These are phyloP conservation scores for Cutaneotrichosporon dermatis DNA, from an alignment of 1,284 basidiomycete genomes.

Conservation along the genomic window DNA sequence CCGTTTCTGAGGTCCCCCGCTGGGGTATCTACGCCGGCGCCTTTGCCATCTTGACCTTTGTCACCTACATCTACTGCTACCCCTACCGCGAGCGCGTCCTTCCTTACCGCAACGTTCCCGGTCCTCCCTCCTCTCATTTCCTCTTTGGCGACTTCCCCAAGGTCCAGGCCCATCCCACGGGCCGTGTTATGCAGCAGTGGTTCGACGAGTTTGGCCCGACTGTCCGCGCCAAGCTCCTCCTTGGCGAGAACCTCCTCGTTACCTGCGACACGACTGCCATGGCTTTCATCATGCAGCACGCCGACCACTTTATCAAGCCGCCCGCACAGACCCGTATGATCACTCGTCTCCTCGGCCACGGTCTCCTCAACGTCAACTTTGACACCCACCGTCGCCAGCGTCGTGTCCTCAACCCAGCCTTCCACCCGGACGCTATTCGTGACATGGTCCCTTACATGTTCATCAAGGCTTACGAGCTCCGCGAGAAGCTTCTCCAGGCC, in stretches of 20 bases:
- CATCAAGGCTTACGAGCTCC: slow-evolving; percentile 58
- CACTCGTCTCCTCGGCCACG: slow-evolving; percentile 43
- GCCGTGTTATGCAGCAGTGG: slow-evolving; percentile 18
- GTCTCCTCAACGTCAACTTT: slow-evolving; percentile 47
- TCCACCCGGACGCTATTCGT: slow-evolving; percentile 40
- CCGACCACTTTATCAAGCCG: slow-evolving; percentile 65
- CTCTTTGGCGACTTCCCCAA: slow-evolving; percentile 18
- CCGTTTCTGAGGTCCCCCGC: not conserved
- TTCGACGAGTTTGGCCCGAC: slow-evolving; percentile 20
- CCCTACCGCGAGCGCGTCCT: slow-evolving; percentile 6
- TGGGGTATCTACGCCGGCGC: not conserved
- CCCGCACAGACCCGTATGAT: slow-evolving; percentile 58
- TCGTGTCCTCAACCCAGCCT: slow-evolving; percentile 48
- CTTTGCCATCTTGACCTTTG: slow-evolving; percentile 1
- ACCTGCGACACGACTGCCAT: slow-evolving; percentile 60
- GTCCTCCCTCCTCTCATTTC: not conserved
- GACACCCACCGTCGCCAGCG: slow-evolving; percentile 55
- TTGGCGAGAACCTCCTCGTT: slow-evolving; percentile 36
- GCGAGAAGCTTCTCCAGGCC: slow-evolving; percentile 54
- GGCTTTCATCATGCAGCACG: slow-evolving; percentile 58
- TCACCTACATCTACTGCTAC: slow-evolving; percentile 13
- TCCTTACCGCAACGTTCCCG: slow-evolving; percentile 10
- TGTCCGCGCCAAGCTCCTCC: slow-evolving; percentile 13
- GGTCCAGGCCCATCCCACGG: slow-evolving; percentile 16
- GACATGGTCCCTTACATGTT: slow-evolving; percentile 57